These are phyloP conservation scores for Talaromyces sp. DNA, from an alignment of 2,329 filamentous ascomycete species.

Conservation along the genomic window DNA sequence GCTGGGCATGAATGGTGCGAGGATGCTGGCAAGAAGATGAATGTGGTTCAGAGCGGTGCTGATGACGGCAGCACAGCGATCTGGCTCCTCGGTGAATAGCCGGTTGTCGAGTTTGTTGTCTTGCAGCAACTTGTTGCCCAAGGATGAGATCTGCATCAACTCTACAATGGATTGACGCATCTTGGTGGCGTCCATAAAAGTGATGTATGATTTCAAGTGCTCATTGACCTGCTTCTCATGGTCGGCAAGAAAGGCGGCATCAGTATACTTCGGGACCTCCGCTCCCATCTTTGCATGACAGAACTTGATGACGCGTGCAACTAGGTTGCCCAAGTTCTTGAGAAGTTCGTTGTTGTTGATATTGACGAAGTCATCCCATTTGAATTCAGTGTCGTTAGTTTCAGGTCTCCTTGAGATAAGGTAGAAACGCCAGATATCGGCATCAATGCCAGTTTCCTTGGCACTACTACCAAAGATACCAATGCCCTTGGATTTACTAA, in stretches of 20 bases:
- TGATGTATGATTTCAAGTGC: slow-evolving; percentile 52
- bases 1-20: slow-evolving; percentile 81
- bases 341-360: slow-evolving; percentile 87
- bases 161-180: slow-evolving; percentile 53
- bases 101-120: slow-evolving; percentile 59
- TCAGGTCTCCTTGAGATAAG: slow-evolving; percentile 81
- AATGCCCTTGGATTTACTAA: slow-evolving; percentile 83
- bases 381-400: slow-evolving; percentile 80
- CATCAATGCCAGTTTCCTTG: slow-evolving; percentile 75
- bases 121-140: slow-evolving; percentile 58
- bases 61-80: slow-evolving; percentile 59
- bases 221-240: slow-evolving; percentile 45
- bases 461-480: slow-evolving; percentile 91
- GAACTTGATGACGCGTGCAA: slow-evolving; percentile 71
- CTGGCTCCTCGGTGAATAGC: slow-evolving; percentile 56
- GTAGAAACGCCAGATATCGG: slow-evolving; percentile 93
- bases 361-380: slow-evolving; percentile 78
- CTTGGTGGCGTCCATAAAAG: slow-evolving; percentile 57
- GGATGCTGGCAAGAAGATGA: slow-evolving; percentile 72
- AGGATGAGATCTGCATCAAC: slow-evolving; percentile 54
- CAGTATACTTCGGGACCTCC: slow-evolving; percentile 34
- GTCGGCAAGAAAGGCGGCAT: slow-evolving; percentile 34
- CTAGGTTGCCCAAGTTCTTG: slow-evolving; percentile 67
- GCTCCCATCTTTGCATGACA: slow-evolving; percentile 42
- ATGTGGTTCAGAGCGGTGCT: slow-evolving; percentile 80